Evolutionary conservation across 2,329 filamentous ascomycete genomes (phyloP), one percentile per base, ranked within the genome.

Genomic region (Fusarium pilosicola): DNA sequence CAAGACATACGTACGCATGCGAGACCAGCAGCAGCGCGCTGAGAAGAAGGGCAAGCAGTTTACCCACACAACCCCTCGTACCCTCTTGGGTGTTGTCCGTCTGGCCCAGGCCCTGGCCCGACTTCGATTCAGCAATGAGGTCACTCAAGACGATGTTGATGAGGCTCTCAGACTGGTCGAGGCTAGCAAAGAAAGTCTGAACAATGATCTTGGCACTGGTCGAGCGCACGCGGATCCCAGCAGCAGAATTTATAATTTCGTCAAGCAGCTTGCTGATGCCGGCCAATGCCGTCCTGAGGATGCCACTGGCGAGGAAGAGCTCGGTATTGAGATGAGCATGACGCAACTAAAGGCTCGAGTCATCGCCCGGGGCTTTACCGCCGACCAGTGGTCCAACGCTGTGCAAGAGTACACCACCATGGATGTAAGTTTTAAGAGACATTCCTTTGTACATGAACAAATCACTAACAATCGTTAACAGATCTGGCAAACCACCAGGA

Each of bases 281-380:
- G 95, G 96, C 65, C 94, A 95, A 61, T 95, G 96, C 76, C 91
- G 93, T 46, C 91, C 94, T 52, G 94, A 94, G 39, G 87, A 88
- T 34, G 87, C 81, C 76, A 93, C 84, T 9, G 87, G 87, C 0
- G 87, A 88, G 0, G 86, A 87, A 26, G 86, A 85, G 62, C 80
- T 82, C 41, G 86, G 87, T 22, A 81, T 88, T 26, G 95, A 98
- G 83, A 85, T 99, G 77, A 96, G 92, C 82, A 89, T 99, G 86
- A 90, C 93, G 75, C 93, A 94, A 83, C 94, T 99, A 68, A 90
- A 95, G 81, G 95, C 98, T 83, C 87, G 96, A 74, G 95, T 99
- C 36, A 88, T 98, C 78, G 96, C 95, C 60, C 98, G 97, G 88
- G 96, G 96, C 6, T 99, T 98, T 83, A 99, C 96, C 1, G 92